A percentile compares a stretch with the other conserved stretches of the same genome.
phyloP scores from a whole-genome alignment of 169 alveolate species.

The Eimeria tenella region DNA sequence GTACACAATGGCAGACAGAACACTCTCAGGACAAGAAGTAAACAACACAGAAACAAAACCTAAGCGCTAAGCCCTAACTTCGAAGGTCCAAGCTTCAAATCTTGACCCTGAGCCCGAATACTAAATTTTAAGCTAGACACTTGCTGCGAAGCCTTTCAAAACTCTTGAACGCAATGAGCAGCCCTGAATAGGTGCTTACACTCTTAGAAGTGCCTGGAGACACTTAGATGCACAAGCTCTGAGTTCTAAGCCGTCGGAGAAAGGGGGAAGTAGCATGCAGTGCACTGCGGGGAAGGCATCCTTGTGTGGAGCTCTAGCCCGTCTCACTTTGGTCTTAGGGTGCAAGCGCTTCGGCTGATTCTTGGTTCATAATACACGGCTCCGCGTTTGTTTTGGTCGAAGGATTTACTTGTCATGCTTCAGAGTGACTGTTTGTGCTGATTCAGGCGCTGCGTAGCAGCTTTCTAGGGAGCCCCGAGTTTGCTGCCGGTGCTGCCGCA shows the following conservation, averaged over 20 bases:
- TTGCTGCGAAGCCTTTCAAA: no score
- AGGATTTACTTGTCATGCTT: not conserved
- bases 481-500: slow-evolving; percentile 64
- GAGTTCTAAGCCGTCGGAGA: no score
- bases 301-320: no score
- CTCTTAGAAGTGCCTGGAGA: no score
- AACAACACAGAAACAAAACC: not conserved
- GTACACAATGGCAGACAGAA: slow-evolving; percentile 9
- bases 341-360: no score
- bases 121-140: not conserved
- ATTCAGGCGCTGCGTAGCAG: slow-evolving; percentile 50
- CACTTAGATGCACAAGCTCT: no score
- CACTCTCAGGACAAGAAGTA: slow-evolving; percentile 51
- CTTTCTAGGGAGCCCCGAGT: slow-evolving; percentile 64
- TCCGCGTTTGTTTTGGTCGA: not conserved
- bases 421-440: slow-evolving; percentile 5
- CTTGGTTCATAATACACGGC: no score
- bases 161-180: no score
- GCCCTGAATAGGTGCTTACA: no score
- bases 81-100: not conserved
- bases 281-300: no score
- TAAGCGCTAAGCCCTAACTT: not conserved
- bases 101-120: not conserved
- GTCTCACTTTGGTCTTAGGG: no score
- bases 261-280: no score